Conservation (phyloP, 2,329 filamentous ascomycete genomes). For the Akanthomyces muscarius region DNA sequence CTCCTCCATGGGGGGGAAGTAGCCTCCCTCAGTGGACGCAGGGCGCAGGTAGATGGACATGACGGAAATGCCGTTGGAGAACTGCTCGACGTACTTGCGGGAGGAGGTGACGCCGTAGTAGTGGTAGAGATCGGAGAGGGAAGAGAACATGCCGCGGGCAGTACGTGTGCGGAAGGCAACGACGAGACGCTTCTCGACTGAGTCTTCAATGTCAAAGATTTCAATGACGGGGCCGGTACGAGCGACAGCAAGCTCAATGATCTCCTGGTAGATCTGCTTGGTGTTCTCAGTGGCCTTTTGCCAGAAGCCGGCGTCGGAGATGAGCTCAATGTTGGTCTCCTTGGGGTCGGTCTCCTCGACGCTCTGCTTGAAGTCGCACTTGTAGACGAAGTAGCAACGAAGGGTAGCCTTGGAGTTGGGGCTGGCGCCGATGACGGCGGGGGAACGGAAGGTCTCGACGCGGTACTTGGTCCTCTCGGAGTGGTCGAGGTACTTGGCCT, state of each 20-base stretch:
- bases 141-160: slow-evolving; percentile 89
- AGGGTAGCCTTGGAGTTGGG: slow-evolving; percentile 73
- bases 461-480: slow-evolving; percentile 74
- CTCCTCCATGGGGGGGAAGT: slow-evolving; percentile 77
- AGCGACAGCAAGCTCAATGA: slow-evolving; percentile 79
- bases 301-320: slow-evolving; percentile 90
- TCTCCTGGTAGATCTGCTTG: slow-evolving; percentile 90
- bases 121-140: slow-evolving; percentile 92
- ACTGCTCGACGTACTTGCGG: slow-evolving; percentile 97
- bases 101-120: slow-evolving; percentile 97
- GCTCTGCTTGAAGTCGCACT: slow-evolving; percentile 80
- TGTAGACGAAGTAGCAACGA: slow-evolving; percentile 98
- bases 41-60: slow-evolving; percentile 93
- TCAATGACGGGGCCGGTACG: slow-evolving; percentile 94
- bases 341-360: slow-evolving; percentile 66
- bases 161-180: slow-evolving; percentile 92
- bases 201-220: slow-evolving; percentile 91
- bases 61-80: slow-evolving; percentile 96
- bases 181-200: slow-evolving; percentile 87
- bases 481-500: slow-evolving; percentile 90
- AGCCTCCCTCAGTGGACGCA: slow-evolving; percentile 52
- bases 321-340: slow-evolving; percentile 85
- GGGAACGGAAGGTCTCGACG: slow-evolving; percentile 95
- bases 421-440: slow-evolving; percentile 67
- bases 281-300: slow-evolving; percentile 96